Conservation (phyloP, 2,329 filamentous ascomycete species). For the Fusarium tanahbumbuense region DNA sequence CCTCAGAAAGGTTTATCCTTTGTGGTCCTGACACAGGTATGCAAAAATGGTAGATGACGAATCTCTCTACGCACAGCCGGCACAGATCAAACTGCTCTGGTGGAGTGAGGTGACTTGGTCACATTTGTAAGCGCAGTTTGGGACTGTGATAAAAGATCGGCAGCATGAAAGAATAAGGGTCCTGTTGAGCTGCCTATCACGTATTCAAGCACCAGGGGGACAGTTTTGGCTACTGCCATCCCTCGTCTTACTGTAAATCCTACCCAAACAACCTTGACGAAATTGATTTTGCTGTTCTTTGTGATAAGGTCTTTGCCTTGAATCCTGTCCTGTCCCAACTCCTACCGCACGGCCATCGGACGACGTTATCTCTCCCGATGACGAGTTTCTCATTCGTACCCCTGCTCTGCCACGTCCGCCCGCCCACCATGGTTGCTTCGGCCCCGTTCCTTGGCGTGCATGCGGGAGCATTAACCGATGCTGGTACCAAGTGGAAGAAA, state of each 20-base stretch:
- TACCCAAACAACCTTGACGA: not conserved
- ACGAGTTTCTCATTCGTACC: not conserved
- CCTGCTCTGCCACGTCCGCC: conserved; percentile 6
- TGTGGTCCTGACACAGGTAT: not conserved
- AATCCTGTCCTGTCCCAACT: too few relatives aligned
- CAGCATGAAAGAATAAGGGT: not conserved
- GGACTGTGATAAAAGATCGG: not conserved
- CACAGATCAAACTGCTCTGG: not conserved
- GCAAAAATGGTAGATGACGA: not conserved
- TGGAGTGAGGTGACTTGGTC: not conserved
- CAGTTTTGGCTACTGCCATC: not conserved
- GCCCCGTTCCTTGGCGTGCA: conserved; percentile 7
- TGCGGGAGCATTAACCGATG: not conserved
- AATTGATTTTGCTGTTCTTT: not conserved
- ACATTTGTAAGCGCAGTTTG: not conserved
- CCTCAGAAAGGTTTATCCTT: not conserved
- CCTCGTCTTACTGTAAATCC: not conserved
- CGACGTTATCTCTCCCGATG: not conserved
- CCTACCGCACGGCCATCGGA: not conserved
- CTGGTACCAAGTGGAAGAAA: not conserved
- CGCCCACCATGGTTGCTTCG: not conserved
- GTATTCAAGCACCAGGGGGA: not conserved
- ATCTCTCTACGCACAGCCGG: not conserved
- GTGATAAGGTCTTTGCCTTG: not conserved
- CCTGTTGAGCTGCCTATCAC: not conserved